Evolutionary conservation across 176 grass and related monocot species (phyloP).

Genomic region (Themeda triandra): DNA sequence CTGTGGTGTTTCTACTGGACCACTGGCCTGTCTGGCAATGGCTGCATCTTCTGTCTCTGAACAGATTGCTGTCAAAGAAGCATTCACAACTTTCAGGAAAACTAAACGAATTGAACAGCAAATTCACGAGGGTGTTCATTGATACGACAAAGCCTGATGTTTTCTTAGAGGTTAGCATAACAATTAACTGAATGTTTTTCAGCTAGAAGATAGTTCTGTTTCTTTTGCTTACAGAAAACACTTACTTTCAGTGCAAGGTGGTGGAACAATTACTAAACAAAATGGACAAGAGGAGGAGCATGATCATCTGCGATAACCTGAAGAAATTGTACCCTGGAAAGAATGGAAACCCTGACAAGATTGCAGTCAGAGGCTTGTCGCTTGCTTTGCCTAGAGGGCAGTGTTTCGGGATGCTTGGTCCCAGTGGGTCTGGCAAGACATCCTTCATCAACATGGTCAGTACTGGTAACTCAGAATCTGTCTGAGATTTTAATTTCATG

Average conservation of each 20-base stretch:
- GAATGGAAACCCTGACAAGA: constrained; percentile 55
- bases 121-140: constrained; percentile 23
- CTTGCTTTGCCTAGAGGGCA: constrained; percentile 55
- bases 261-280: constrained; percentile 41
- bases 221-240: background rate
- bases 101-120: background rate
- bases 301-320: constrained; percentile 56
- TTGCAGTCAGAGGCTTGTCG: constrained; percentile 54
- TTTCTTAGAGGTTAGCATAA: constrained; percentile 52
- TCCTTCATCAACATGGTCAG: constrained; percentile 65
- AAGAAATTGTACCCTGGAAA: constrained; percentile 55
- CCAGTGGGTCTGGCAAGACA: constrained; percentile 69
- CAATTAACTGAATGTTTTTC: background rate
- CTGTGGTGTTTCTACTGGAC: constrained; percentile 37
- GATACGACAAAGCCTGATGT: constrained; percentile 50
- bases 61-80: constrained; percentile 33
- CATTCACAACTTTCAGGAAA: constrained; percentile 4
- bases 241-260: constrained; percentile 37
- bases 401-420: constrained; percentile 78
- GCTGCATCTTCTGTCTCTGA: constrained; percentile 35
- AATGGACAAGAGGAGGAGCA: constrained; percentile 23
- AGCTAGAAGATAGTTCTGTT: background rate
- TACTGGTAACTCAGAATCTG: background rate
- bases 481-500: background rate
- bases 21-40: constrained; percentile 22